Conservation (phyloP, 192 early-diverging fungal species). For the Entomortierella lignicola region DNA sequence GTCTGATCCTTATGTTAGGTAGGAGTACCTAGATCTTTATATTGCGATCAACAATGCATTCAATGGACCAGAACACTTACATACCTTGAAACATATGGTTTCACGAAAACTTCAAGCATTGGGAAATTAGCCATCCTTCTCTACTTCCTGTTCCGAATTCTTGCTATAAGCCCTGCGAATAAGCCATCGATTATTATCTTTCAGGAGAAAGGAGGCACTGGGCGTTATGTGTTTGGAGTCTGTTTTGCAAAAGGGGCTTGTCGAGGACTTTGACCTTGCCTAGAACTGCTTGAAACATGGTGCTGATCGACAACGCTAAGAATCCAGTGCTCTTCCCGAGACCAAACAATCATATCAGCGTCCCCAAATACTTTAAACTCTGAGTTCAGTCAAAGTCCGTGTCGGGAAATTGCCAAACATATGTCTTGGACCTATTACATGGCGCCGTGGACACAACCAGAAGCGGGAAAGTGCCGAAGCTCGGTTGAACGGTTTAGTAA, state of each 20-base stretch:
- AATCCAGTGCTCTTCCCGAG: background rate
- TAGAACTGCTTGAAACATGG: conserved; percentile 23
- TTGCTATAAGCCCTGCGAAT: conserved; percentile 24
- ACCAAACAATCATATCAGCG: conserved; percentile 20
- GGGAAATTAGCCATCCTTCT: conserved; percentile 51
- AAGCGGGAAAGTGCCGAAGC: conserved; percentile 5
- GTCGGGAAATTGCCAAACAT: conserved; percentile 14
- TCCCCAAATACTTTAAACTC: conserved; percentile 24
- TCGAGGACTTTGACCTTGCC: conserved; percentile 19
- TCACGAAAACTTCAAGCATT: conserved; percentile 43
- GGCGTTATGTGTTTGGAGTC: conserved; percentile 30
- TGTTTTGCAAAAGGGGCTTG: conserved; percentile 8
- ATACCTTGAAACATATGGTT: conserved; percentile 6
- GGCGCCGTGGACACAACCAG: conserved; percentile 14
- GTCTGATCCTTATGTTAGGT: conserved; percentile 27
- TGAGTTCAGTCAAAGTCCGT: conserved; percentile 2
- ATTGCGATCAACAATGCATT: conserved; percentile 4
- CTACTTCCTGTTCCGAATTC: conserved; percentile 43
- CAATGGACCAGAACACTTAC: background rate
- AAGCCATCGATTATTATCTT: conserved; percentile 39
- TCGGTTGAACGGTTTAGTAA: conserved; percentile 2
- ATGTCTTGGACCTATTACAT: conserved; percentile 22
- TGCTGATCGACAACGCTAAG: conserved; percentile 28
- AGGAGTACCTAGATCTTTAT: conserved; percentile 32
- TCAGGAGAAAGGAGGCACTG: conserved; percentile 5